phyloP scores from a whole-genome alignment of 768 basidiomycete species.

The Kwoniella mangroviensis region DNA sequence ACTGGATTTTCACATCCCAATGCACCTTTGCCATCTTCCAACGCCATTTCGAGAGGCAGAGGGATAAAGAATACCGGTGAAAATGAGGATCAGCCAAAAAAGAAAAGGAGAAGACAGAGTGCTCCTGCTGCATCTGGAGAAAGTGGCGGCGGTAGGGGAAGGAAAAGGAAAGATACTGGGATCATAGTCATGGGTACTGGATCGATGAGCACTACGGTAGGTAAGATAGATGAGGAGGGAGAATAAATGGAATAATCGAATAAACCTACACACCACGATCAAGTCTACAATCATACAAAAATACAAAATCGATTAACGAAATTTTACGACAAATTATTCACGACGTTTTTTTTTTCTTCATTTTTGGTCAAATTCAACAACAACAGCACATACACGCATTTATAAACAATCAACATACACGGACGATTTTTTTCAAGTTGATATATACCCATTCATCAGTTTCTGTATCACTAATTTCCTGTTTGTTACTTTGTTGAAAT shows the following conservation, averaged over 20 bases:
- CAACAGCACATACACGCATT: background rate
- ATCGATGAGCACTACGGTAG: background rate
- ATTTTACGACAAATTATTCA: background rate
- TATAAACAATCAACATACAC: conserved; percentile 6
- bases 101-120: conserved; percentile 45
- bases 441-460: background rate
- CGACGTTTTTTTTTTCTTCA: background rate
- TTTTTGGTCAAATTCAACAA: background rate
- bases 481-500: background rate
- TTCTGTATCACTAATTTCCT: background rate
- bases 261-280: no score
- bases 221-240: conserved; percentile 17
- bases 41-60: background rate
- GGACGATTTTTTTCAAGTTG: background rate
- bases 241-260: conserved; percentile 10
- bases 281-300: no score
- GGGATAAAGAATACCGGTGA: background rate
- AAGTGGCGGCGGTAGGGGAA: background rate
- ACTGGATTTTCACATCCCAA: conserved; percentile 30
- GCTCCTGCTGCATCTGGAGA: conserved; percentile 15
- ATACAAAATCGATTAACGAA: background rate
- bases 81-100: conserved; percentile 27
- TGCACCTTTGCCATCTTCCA: conserved; percentile 9
- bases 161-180: conserved; percentile 10
- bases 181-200: background rate